phyloP scores from a whole-genome alignment of 305 asterid genomes.

The Salvia sclarea region DNA sequence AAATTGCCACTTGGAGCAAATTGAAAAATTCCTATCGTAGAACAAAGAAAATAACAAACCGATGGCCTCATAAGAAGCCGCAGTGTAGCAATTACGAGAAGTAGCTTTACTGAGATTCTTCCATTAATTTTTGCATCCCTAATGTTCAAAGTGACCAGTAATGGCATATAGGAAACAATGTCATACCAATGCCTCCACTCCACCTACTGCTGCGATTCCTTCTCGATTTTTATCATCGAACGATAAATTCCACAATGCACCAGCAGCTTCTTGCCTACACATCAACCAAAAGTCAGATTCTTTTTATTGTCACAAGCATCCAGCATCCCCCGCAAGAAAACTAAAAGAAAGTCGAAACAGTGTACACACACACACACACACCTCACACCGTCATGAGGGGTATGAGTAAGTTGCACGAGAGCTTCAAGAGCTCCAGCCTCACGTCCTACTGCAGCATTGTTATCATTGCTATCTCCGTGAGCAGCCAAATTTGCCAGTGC shows the following conservation, averaged over 20 bases:
- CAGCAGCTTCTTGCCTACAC: conserved; percentile 97
- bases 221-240: conserved; percentile 95
- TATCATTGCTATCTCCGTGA: conserved; percentile 87
- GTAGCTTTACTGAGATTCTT: neutral
- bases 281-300: conserved; percentile 23
- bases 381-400: conserved; percentile 90
- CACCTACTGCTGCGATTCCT: conserved; percentile 88
- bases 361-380: neutral
- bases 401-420: conserved; percentile 80
- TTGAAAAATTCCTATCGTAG: neutral
- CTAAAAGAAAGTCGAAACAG: neutral
- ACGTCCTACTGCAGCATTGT: conserved; percentile 81
- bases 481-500: conserved; percentile 95
- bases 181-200: conserved; percentile 92
- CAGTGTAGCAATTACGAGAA: neutral
- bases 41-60: neutral
- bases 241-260: conserved; percentile 95
- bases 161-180: neutral
- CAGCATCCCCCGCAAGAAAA: conserved; percentile 3
- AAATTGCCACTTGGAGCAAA: conserved; percentile 8
- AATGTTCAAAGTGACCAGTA: neutral
- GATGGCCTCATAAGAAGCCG: conserved; percentile 16
- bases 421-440: conserved; percentile 91
- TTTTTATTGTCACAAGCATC: conserved; percentile 9
- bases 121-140: neutral